Conservation (phyloP, 805 yeast species). For the Torulaspora indica region DNA sequence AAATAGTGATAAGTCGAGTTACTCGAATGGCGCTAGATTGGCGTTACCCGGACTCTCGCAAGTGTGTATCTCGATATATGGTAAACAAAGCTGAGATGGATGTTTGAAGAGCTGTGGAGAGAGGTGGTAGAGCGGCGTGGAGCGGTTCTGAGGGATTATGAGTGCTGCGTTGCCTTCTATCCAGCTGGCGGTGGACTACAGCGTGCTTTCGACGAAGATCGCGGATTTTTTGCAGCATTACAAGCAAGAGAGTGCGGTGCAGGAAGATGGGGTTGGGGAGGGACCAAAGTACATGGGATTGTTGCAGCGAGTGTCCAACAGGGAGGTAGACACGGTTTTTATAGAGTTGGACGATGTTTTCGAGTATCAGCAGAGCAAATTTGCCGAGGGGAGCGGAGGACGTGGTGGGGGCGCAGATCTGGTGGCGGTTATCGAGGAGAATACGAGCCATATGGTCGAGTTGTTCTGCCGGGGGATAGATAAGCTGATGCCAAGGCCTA, state of each 20-base stretch:
- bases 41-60: no score
- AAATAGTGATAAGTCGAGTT: no score
- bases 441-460: constrained; percentile 76
- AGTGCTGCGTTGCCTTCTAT: constrained; percentile 52
- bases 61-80: no score
- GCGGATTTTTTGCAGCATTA: constrained; percentile 65
- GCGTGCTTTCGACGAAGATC: constrained; percentile 52
- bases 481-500: constrained; percentile 77
- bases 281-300: constrained; percentile 73
- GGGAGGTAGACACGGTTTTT: constrained; percentile 63
- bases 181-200: constrained; percentile 69
- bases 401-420: constrained; percentile 26
- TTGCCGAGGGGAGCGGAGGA: constrained; percentile 22
- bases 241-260: constrained; percentile 38
- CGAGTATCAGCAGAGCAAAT: constrained; percentile 53
- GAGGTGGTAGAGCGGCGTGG: not conserved
- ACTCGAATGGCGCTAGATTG: no score
- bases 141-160: constrained; percentile 16
- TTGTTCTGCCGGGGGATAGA: constrained; percentile 72
- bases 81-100: constrained; percentile 1
- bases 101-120: not conserved
- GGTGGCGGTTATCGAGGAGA: constrained; percentile 48
- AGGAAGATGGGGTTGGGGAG: constrained; percentile 25
- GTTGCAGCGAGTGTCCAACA: constrained; percentile 76
- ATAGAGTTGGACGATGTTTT: constrained; percentile 84